phyloP scores from a whole-genome alignment of 2,329 filamentous ascomycete species.

The Zymoseptoria tritici region DNA sequence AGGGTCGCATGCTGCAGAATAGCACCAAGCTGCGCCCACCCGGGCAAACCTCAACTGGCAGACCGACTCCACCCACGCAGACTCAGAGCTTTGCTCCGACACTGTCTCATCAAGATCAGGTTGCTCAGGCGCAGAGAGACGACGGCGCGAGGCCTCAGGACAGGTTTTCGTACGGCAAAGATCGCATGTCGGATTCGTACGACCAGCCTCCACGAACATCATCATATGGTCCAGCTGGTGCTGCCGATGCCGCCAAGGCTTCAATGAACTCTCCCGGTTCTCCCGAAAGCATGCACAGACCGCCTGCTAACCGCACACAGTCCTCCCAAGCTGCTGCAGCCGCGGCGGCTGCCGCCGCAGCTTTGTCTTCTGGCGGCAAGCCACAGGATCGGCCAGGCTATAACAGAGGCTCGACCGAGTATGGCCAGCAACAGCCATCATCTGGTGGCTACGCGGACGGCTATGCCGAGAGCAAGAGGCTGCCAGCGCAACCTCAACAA shows the following conservation, averaged over 20 bases:
- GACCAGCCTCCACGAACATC: constrained; percentile 33
- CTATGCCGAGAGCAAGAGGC: constrained; percentile 23
- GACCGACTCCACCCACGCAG: constrained; percentile 39
- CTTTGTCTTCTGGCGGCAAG: constrained; percentile 36
- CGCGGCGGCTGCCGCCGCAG: constrained; percentile 33
- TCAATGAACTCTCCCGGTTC: constrained; percentile 38
- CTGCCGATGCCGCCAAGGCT: constrained; percentile 43
- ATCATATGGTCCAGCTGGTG: constrained; percentile 35
- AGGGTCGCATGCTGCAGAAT: constrained; percentile 35
- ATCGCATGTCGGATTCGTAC: constrained; percentile 32
- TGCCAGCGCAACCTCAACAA: constrained; percentile 32
- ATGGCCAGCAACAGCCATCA: constrained; percentile 16
- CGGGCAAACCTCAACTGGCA: constrained; percentile 28
- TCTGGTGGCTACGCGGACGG: constrained; percentile 29
- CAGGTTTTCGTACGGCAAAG: constrained; percentile 44
- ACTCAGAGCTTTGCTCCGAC: constrained; percentile 31
- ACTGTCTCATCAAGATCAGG: constrained; percentile 32
- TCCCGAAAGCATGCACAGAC: constrained; percentile 42
- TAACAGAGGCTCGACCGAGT: constrained; percentile 38
- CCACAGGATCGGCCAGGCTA: constrained; percentile 35
- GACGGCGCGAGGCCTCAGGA: constrained; percentile 25
- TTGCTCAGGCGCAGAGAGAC: constrained; percentile 16
- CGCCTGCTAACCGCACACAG: constrained; percentile 43
- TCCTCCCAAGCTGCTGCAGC: constrained; percentile 45
- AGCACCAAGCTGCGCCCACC: constrained; percentile 51